Conservation (phyloP, 306 rosid genomes). For the Rosa persica region DNA sequence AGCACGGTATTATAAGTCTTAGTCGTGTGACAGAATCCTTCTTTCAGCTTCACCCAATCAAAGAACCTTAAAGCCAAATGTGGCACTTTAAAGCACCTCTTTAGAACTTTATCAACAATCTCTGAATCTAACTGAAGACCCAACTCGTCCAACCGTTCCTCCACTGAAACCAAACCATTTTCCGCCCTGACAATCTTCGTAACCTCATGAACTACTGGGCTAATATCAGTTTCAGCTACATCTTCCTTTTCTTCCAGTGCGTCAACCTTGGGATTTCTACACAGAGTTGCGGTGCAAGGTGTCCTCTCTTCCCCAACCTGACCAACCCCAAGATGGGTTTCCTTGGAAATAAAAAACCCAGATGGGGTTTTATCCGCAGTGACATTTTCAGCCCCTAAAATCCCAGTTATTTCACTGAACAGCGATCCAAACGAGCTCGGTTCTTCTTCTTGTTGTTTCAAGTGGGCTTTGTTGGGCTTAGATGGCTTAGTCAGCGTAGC, state of each 20-base stretch:
- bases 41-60: conserved; percentile 61
- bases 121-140: conserved; percentile 43
- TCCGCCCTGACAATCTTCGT: conserved; percentile 43
- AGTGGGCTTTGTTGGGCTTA: conserved; percentile 23
- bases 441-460: conserved; percentile 15
- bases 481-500: conserved; percentile 26
- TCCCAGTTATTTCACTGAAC: conserved; percentile 62
- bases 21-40: conserved; percentile 52
- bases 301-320: conserved; percentile 18
- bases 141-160: conserved; percentile 52
- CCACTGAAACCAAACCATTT: conserved; percentile 45
- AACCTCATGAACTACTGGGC: conserved; percentile 55
- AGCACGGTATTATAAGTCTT: conserved; percentile 60
- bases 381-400: conserved; percentile 53
- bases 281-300: conserved; percentile 40
- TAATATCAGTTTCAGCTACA: conserved; percentile 46
- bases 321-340: not conserved
- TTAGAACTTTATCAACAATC: conserved; percentile 68
- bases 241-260: conserved; percentile 28
- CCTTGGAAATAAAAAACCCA: conserved; percentile 36
- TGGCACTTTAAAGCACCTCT: conserved; percentile 82
- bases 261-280: conserved; percentile 42
- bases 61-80: conserved; percentile 65
- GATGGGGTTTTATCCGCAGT: conserved; percentile 27
- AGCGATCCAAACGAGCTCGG: conserved; percentile 29